A percentile compares a stretch with the other conserved stretches of the same genome.
Conservation (phyloP, 371 early-diverging fungal species). For the Dichotomocladium elegans region DNA sequence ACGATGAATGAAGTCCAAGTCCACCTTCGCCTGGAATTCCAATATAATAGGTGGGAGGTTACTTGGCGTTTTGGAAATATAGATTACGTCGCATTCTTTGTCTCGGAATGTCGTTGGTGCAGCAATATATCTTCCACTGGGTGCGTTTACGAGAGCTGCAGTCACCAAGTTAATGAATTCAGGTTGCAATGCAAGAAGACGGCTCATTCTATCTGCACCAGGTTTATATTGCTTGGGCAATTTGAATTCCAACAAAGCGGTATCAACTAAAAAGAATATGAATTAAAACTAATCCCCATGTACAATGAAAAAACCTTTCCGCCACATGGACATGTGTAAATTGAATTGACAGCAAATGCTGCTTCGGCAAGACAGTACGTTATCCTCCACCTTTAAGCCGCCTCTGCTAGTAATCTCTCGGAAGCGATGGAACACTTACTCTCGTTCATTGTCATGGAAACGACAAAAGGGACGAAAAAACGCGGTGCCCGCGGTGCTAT, state of each 20-base stretch:
- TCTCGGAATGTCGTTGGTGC: not conserved
- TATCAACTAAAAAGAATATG: not conserved
- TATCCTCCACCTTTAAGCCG: no score
- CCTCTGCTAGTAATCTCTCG: no score
- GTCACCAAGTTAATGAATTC: not conserved
- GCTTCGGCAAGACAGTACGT: no score
- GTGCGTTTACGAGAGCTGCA: not conserved
- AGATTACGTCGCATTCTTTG: not conserved
- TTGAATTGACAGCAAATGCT: no score
- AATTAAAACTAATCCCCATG: no score
- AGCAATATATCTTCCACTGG: not conserved
- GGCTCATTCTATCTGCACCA: not conserved
- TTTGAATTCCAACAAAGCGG: not conserved
- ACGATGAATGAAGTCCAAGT: not conserved
- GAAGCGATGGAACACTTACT: no score
- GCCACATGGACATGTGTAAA: no score
- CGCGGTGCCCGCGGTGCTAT: no score
- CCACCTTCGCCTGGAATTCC: conserved; percentile 1
- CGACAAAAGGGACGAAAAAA: no score
- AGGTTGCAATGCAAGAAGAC: not conserved
- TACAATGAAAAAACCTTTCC: no score
- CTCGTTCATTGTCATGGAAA: no score
- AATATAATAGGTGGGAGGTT: not conserved
- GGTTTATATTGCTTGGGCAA: not conserved
- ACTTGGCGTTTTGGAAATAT: not conserved